Percentiles rank a stretch among this genome's conserved stretches.
phyloP scores from a whole-genome alignment of 176 grass and related monocot genomes.

The Rhynchospora tenuis region DNA sequence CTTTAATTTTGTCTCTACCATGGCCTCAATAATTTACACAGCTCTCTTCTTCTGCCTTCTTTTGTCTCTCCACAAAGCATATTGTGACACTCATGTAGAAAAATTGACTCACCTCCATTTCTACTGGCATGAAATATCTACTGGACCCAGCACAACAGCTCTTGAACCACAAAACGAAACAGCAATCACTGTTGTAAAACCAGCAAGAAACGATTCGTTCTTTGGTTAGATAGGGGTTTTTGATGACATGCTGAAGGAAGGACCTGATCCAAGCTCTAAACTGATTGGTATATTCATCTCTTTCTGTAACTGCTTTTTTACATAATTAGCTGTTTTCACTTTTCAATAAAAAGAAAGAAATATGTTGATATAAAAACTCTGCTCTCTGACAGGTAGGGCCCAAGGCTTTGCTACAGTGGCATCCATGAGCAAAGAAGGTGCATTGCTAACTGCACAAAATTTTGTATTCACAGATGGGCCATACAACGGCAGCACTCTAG shows the following conservation, averaged over 20 bases:
- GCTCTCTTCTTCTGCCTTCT: neutral
- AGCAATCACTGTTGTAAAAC: neutral
- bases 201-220: neutral
- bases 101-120: neutral
- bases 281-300: neutral
- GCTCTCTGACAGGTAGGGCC: too few species aligned
- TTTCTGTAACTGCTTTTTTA: too few species aligned
- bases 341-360: too few species aligned
- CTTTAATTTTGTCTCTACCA: neutral
- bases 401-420: too few species aligned
- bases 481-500: too few species aligned
- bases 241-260: neutral
- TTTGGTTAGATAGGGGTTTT: neutral
- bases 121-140: too few species aligned
- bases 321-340: too few species aligned
- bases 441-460: too few species aligned
- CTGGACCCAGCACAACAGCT: neutral
- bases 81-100: neutral
- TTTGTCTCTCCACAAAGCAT: neutral
- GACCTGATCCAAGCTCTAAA: neutral
- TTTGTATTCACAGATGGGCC: too few species aligned
- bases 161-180: neutral
- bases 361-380: too few species aligned
- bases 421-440: too few species aligned
- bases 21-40: neutral